A percentile compares a stretch with the other conserved stretches of the same genome.
phyloP scores from a whole-genome alignment of 1,284 basidiomycete species.

The Irpex rosettiformis region DNA sequence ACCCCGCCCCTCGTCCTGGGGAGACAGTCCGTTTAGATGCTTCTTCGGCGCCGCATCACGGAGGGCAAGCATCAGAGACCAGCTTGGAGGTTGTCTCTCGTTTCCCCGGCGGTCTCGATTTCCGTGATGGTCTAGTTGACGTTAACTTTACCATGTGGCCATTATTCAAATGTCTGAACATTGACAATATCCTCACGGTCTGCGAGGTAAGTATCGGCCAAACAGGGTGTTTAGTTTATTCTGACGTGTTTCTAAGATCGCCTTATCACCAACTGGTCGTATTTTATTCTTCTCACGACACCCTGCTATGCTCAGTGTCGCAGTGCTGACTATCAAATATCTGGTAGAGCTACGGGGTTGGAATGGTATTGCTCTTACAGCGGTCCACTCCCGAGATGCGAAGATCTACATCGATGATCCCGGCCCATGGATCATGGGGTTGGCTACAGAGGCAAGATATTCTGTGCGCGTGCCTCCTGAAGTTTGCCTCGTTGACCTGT shows the following conservation, averaged over 20 bases:
- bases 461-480: conserved; percentile 73
- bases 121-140: conserved; percentile 78
- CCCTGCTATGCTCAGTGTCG: conserved; percentile 88
- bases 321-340: conserved; percentile 87
- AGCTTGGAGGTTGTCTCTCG: conserved; percentile 80
- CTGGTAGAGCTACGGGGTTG: conserved; percentile 93
- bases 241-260: conserved; percentile 53
- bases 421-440: conserved; percentile 91
- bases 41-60: conserved; percentile 47
- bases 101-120: conserved; percentile 83
- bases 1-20: conserved; percentile 83
- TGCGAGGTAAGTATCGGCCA: conserved; percentile 69
- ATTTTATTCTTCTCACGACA: conserved; percentile 89
- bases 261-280: conserved; percentile 89
- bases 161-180: conserved; percentile 89
- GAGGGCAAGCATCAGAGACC: conserved; percentile 43
- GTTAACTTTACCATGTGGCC: conserved; percentile 98
- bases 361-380: conserved; percentile 83
- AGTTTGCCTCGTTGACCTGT: conserved; percentile 90
- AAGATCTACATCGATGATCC: conserved; percentile 88
- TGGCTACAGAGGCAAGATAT: conserved; percentile 84
- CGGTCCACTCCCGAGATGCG: conserved; percentile 87
- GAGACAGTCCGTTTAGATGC: conserved; percentile 82
- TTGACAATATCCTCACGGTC: conserved; percentile 92
- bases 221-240: conserved; percentile 1